Base-by-base conservation (phyloP, 2,329 filamentous ascomycete genomes). In the Diaporthe sp. region DNA sequence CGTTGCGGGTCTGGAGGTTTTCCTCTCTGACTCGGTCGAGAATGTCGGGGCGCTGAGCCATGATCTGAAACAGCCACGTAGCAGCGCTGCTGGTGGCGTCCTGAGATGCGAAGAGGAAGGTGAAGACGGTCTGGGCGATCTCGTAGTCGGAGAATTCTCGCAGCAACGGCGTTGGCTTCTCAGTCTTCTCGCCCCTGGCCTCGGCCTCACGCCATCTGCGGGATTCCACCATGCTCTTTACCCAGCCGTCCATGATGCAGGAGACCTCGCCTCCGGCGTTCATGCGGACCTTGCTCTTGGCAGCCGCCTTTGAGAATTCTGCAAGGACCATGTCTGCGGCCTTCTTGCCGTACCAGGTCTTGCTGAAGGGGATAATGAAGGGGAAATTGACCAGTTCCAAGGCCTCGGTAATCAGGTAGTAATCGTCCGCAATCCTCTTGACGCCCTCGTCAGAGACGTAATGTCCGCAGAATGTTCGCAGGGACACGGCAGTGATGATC, bases 361-460 rank as follows among this genome's bases (percentile, higher is more conserved):
- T 96, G 83, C 96, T 98, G 88, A 91, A 98, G 53, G 96, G 96
- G 55, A 98, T 86, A 83, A 98, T 98, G 86, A 98, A 94, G 76
- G 97, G 96, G 88, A 98, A 98, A 88, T 98, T 98, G 88, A 99
- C 97, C 62, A 98, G 91, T 85, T 99, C 97, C 79, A 98, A 91
- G 31, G 97, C 97, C 75, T 94, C 96, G 19, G 97, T 98, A 83
- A 98, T 98, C 78, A 96, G 91, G 86, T 98, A 98, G 87, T 98
- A 99, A 86, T 98, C 96, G 85, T 98, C 94, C 77, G 96, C 94
- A 78, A 98, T 97, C 88, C 94, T 96, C 90, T 97, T 96, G 81
- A 98, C 93, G 67, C 94, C 92, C 83, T 95, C 94, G 76, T 98
- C 94, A 61, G 93, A 92, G 85, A 98, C 96, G 87, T 98, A 98